Evolutionary conservation across 2,329 filamentous ascomycete species (phyloP).

Genomic region (Chrysoporthe deuterocubensis): DNA sequence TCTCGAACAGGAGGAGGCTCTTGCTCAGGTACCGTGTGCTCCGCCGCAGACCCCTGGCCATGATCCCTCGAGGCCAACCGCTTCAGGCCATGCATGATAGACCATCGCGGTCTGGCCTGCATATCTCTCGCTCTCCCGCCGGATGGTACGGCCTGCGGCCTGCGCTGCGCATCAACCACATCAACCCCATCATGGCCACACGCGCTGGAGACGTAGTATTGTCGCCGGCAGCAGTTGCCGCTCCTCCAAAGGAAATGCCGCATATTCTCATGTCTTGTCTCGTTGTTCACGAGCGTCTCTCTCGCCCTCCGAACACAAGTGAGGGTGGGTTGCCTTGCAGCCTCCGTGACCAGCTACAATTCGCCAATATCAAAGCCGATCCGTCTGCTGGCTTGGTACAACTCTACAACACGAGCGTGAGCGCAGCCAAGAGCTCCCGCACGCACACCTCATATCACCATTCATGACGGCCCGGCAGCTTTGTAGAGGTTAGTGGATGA

Average conservation of each 20-base stretch:
- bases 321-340: conserved; percentile 20
- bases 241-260: background rate
- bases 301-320: background rate
- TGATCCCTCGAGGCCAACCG: background rate
- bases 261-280: background rate
- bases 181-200: background rate
- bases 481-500: background rate
- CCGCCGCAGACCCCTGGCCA: background rate
- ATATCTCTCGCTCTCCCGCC: background rate
- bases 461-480: background rate
- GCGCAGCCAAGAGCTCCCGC: too few species aligned
- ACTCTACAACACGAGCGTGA: background rate
- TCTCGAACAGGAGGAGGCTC: conserved; percentile 8
- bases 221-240: background rate
- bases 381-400: conserved; percentile 4
- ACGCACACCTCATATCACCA: background rate
- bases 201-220: background rate
- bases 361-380: conserved; percentile 20
- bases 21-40: conserved; percentile 4
- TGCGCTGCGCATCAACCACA: background rate
- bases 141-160: conserved; percentile 6
- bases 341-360: conserved; percentile 19
- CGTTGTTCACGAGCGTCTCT: background rate
- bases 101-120: conserved; percentile 5
- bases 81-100: background rate